Conservation (phyloP, 768 basidiomycete species). For the Lactarius tabidus region DNA sequence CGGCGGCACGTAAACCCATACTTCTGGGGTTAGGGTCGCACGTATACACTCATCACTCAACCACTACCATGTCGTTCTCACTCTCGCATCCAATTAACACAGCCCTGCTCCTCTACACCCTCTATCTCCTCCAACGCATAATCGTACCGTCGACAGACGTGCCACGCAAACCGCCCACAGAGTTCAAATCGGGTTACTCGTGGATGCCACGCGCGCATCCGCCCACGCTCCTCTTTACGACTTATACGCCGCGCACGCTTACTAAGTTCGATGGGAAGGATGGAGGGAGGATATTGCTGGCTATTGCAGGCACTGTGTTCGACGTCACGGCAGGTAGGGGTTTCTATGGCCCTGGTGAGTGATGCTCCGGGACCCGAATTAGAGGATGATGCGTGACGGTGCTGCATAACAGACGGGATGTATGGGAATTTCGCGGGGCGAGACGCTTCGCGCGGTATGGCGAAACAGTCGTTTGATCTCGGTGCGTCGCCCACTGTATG, state of each 20-base stretch:
- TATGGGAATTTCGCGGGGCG: constrained; percentile 97
- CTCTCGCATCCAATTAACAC: constrained; percentile 75
- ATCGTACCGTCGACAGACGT: constrained; percentile 62
- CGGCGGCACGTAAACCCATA: background rate
- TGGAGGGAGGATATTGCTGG: constrained; percentile 73
- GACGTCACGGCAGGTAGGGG: constrained; percentile 86
- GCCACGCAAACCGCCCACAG: constrained; percentile 50
- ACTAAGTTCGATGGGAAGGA: constrained; percentile 60
- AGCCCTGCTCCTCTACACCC: constrained; percentile 69
- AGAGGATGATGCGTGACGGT: constrained; percentile 1
- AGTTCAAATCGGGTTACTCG: constrained; percentile 82
- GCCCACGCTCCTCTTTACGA: constrained; percentile 69
- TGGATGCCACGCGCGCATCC: constrained; percentile 88
- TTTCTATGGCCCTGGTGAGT: constrained; percentile 93
- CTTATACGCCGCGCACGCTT: constrained; percentile 76
- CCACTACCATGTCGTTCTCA: constrained; percentile 36
- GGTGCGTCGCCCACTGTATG: constrained; percentile 45
- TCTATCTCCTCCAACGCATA: constrained; percentile 72
- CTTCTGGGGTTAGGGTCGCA: constrained; percentile 3
- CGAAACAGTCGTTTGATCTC: constrained; percentile 93
- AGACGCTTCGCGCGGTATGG: constrained; percentile 96
- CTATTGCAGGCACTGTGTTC: constrained; percentile 85
- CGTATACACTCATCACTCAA: background rate
- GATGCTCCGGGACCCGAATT: background rate
- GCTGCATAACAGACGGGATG: constrained; percentile 70